Conservation (phyloP, 805 yeast species). For the Saccharomycopsis capsularis region DNA sequence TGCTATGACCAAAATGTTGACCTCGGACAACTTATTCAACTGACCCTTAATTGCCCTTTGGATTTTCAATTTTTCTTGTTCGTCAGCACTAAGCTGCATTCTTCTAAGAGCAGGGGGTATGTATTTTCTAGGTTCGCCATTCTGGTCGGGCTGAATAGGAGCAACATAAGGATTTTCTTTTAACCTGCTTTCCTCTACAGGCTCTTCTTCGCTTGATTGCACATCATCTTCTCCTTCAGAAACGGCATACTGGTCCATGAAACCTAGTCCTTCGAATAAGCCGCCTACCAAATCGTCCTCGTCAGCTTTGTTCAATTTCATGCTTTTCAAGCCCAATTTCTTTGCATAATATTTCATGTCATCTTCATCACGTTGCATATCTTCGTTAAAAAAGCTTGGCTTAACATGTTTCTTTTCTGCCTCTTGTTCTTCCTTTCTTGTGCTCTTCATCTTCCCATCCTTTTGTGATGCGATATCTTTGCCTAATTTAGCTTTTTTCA, state of each 20-base stretch:
- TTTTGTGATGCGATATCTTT: no score
- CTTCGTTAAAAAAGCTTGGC: constrained; percentile 40
- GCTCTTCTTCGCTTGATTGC: constrained; percentile 26
- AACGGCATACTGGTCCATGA: constrained; percentile 22
- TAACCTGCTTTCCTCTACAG: constrained; percentile 26
- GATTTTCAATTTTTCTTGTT: constrained; percentile 41
- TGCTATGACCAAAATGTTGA: constrained; percentile 66
- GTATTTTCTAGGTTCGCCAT: constrained; percentile 37
- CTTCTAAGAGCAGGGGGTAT: constrained; percentile 83
- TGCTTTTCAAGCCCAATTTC: constrained; percentile 62
- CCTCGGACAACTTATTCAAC: constrained; percentile 82
- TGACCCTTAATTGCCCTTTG: constrained; percentile 70
- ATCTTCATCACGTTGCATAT: constrained; percentile 56
- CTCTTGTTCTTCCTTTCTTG: constrained; percentile 30
- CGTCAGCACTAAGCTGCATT: constrained; percentile 34
- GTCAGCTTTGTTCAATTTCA: constrained; percentile 41
- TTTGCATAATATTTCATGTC: constrained; percentile 81
- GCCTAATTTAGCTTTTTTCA: constrained; percentile 33
- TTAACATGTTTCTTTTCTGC: constrained; percentile 16
- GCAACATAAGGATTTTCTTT: constrained; percentile 64
- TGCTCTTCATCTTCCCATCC: constrained; percentile 32
- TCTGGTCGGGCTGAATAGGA: constrained; percentile 19
- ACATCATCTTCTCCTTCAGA: constrained; percentile 36
- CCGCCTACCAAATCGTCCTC: constrained; percentile 79
- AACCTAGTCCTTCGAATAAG: constrained; percentile 56